A percentile compares a stretch with the other conserved stretches of the same genome.
Conservation (phyloP, 2,329 filamentous ascomycete genomes). For the Trichoderma hamatum region DNA sequence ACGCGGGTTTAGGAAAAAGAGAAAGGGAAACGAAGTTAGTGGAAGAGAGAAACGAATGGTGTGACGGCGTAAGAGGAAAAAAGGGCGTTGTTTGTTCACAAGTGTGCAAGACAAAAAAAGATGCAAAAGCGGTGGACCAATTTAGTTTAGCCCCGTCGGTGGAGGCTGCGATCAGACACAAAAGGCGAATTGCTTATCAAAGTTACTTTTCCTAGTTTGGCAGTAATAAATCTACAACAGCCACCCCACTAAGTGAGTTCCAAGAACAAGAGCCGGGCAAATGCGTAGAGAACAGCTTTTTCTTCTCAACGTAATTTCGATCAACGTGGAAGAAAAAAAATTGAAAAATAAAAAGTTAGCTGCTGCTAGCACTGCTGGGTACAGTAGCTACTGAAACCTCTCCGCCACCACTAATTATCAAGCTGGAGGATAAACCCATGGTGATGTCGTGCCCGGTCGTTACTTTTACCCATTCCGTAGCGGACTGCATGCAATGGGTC, state of each 20-base stretch:
- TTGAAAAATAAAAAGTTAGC: background rate
- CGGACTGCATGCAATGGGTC: background rate
- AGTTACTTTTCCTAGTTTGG: background rate
- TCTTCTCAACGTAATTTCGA: background rate
- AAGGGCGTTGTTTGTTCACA: background rate
- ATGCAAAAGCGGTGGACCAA: conserved; percentile 11
- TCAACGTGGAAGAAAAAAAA: background rate
- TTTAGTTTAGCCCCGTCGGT: background rate
- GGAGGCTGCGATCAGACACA: background rate
- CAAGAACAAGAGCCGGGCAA: background rate
- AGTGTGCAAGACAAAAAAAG: conserved; percentile 5
- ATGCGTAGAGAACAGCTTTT: background rate
- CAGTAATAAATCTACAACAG: background rate
- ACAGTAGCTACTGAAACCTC: background rate
- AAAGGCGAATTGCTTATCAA: background rate
- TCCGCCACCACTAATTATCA: background rate
- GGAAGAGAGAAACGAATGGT: background rate
- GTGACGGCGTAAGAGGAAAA: background rate
- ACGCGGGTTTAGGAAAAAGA: background rate
- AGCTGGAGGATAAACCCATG: background rate
- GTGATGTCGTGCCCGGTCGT: background rate
- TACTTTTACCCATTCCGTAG: conserved; percentile 1
- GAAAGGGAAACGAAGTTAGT: background rate
- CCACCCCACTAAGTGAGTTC: background rate
- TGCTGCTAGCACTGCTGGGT: background rate